Base-by-base conservation (phyloP, 352 stramenopile species). In the Phytophthora boehmeriae region DNA sequence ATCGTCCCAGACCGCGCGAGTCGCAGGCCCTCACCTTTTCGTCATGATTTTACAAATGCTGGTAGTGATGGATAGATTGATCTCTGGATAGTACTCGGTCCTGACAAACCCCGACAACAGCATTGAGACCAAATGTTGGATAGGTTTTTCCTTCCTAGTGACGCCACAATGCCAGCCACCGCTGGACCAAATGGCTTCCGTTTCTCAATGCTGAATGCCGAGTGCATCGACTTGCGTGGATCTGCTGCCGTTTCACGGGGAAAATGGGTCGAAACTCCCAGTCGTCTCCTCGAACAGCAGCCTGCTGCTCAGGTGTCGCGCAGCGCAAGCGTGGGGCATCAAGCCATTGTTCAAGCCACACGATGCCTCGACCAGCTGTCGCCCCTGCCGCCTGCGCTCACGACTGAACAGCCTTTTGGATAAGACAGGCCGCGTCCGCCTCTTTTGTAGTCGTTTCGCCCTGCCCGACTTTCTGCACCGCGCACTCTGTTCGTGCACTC, bases 351-450 rank as follows among this genome's bases (percentile, higher is more conserved):
- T 19, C 38, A 44, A 22, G 14, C 38, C 38, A 22, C 38, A 44
- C 25, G 25, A 44, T 44, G 38, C 38, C 13, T 22, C 38, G 38
- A 44, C 38, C 38, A 44, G 8, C 10, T 44, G 38, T 44, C 38
- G 38, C 14, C n/a, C n/a, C n/a, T n/a, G n/a, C n/a, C n/a, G n/a
- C n/a, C n/a, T n/a, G n/a, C n/a, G n/a, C n/a, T 0, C 10, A 32
- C 28, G 9, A 20, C 8, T 5, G 6, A 9, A 19, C 20, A 32
- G 9, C 8, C 42, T 22, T 34, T 48, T 38, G 57, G 59, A 63
- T 59, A 68, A 63, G 59, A 72, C 64, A 72, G 58, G 53, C 64
- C 11, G 45, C 17, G 39, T 65, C 64, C 52, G 64, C 52, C 63
- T 72, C 63, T 72, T 57, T 66, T 54, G 44, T 27, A 32, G 20